Conservation (phyloP, 371 early-diverging fungal species). For the Lichtheimia corymbifera region DNA sequence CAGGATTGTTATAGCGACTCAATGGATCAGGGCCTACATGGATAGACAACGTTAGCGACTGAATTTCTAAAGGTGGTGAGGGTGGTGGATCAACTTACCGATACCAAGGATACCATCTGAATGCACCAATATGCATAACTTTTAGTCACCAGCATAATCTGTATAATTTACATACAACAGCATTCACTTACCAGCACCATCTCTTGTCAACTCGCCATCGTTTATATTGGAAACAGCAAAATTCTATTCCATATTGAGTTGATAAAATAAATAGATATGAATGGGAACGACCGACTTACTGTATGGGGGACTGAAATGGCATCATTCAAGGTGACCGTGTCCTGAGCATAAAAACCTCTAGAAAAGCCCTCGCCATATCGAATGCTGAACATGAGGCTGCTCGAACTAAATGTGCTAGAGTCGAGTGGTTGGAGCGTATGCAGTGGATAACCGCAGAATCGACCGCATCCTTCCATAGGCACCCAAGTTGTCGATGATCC, state of each 20-base stretch:
- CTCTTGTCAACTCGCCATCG: conserved; percentile 43
- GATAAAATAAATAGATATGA: not conserved
- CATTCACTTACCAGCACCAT: conserved; percentile 29
- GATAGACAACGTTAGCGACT: too few relatives aligned
- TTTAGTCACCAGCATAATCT: not conserved
- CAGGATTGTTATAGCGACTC: conserved; percentile 35
- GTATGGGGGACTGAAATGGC: conserved; percentile 23
- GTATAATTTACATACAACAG: too few relatives aligned
- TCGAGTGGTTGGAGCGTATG: conserved; percentile 22
- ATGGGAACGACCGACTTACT: conserved; percentile 17
- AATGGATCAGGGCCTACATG: conserved; percentile 34
- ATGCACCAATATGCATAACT: not conserved
- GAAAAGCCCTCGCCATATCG: conserved; percentile 46
- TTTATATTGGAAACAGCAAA: conserved; percentile 44
- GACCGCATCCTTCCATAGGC: conserved; percentile 31
- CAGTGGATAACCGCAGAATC: conserved; percentile 34
- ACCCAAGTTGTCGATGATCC: conserved; percentile 53
- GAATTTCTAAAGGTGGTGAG: too few relatives aligned
- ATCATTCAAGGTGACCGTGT: conserved; percentile 31
- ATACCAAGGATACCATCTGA: conserved; percentile 46
- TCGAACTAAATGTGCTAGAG: conserved; percentile 24
- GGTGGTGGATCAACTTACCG: conserved; percentile 9
- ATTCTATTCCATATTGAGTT: conserved; percentile 15
- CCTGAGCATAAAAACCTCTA: conserved; percentile 34
- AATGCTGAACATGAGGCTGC: conserved; percentile 28